A percentile compares a stretch with the other conserved stretches of the same genome.
Evolutionary conservation across 2,329 filamentous ascomycete genomes (phyloP).

Genomic region (Berkeleyomyces rouxiae): DNA sequence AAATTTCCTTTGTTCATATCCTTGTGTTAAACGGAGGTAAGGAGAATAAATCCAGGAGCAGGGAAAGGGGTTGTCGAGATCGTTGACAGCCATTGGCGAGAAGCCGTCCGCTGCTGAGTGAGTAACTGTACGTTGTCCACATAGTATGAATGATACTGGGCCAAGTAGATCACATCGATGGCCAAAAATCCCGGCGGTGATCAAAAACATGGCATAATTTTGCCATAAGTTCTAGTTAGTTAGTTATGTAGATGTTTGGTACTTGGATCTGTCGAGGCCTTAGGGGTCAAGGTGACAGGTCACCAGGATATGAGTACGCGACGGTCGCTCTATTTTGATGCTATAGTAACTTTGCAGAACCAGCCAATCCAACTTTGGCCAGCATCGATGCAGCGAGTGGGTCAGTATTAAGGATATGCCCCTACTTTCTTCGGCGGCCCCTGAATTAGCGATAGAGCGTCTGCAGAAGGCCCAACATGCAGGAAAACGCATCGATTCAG

Average conservation of each 20-base stretch:
- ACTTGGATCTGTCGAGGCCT: not conserved
- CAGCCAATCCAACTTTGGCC: not conserved
- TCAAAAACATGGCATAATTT: not conserved
- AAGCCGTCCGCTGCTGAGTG: not conserved
- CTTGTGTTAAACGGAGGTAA: not conserved
- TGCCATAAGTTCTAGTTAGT: not conserved
- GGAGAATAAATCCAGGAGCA: not conserved
- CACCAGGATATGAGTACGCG: not conserved
- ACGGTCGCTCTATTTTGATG: not conserved
- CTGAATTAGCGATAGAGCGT: constrained; percentile 8
- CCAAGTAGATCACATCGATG: too few species aligned
- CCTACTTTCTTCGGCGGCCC: not conserved
- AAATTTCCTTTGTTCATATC: not conserved
- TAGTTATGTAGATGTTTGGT: not conserved
- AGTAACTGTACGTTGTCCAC: not conserved
- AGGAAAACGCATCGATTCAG: not conserved
- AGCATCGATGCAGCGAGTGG: not conserved
- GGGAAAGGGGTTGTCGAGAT: not conserved
- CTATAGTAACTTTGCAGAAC: not conserved
- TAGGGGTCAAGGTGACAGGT: not conserved
- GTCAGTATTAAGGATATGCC: not conserved
- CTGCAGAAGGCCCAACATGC: not conserved
- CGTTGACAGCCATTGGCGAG: not conserved
- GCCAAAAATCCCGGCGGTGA: not conserved
- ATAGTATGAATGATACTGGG: too few species aligned